Percentiles rank a stretch among this genome's conserved stretches.
Evolutionary conservation across 352 stramenopile genomes (phyloP).

Genomic region (Globisporangium orthogonon): DNA sequence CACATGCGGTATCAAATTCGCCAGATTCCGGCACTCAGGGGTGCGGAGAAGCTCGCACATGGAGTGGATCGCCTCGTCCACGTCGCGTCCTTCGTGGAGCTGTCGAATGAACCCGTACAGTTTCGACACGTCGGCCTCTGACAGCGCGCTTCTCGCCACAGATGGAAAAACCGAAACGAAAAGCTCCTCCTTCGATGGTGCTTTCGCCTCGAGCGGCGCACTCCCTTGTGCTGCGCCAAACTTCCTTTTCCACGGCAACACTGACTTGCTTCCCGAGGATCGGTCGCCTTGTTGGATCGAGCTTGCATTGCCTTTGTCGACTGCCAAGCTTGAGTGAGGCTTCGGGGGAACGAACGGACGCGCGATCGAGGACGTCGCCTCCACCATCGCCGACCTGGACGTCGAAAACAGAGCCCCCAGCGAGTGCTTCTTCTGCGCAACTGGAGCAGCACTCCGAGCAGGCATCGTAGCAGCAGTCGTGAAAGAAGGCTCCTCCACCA

Average conservation of each 20-base stretch:
- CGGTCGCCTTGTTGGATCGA: neutral
- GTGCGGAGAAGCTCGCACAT: conserved; percentile 48
- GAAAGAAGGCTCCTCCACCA: neutral
- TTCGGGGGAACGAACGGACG: conserved; percentile 46
- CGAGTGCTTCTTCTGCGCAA: conserved; percentile 32
- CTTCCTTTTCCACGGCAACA: conserved; percentile 20
- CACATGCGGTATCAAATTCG: conserved; percentile 62
- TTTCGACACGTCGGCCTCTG: conserved; percentile 32
- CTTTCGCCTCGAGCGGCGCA: neutral
- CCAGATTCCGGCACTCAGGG: conserved; percentile 38
- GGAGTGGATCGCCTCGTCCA: conserved; percentile 28
- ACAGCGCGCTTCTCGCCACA: conserved; percentile 48
- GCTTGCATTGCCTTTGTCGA: neutral
- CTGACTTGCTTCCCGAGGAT: neutral
- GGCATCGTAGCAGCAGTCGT: neutral
- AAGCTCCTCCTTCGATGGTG: conserved; percentile 14
- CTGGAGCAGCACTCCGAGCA: neutral
- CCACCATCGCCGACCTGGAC: conserved; percentile 47
- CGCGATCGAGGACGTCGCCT: conserved; percentile 58
- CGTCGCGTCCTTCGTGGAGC: conserved; percentile 31
- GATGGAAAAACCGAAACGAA: conserved; percentile 34
- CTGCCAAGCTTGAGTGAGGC: conserved; percentile 3
- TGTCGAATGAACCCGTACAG: conserved; percentile 60
- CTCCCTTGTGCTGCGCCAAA: conserved; percentile 14
- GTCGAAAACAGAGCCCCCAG: conserved; percentile 52